Base-by-base conservation (phyloP, 106 monocot species). In the Narthecium ossifragum region DNA sequence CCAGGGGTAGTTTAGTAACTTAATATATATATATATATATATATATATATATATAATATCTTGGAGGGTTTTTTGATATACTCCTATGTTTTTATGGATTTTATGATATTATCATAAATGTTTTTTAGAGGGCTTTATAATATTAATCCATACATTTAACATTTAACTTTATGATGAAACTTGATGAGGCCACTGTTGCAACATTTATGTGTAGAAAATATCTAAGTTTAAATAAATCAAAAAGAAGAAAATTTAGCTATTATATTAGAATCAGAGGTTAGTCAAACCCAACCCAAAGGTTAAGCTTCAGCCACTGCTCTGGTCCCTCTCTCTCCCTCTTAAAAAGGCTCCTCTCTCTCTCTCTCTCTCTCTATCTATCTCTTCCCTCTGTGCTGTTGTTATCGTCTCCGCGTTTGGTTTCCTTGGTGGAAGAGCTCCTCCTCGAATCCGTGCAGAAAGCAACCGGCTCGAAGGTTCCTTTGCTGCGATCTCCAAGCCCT, bases 361-460 rank as follows among this genome's bases (percentile, higher is more conserved):
- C 43, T 17, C 14, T 43, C 10, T 13, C 10, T 17, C 18, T 18
- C 43, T n/a, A n/a, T n/a, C 43, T 17, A 43, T 43, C 10, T 13
- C 10, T 17, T 43, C 43, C 43, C 43, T 18, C 17, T 43, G 43
- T 18, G 14, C 43, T 43, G 14, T 43, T 43, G 43, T 43, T 43
- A 43, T 43, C 43, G 14, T 43, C 43, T 43, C 43, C 43, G 43
- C 43, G 17, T 43, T n/a, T n/a, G n/a, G n/a, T n/a, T n/a, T n/a
- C n/a, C n/a, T n/a, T n/a, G n/a, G n/a, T n/a, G n/a, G n/a, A n/a
- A n/a, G n/a, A n/a, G 43, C 43, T 43, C 11, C 43, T 13, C 9
- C 43, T 18, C 43, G 11, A 43, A 43, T 43, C 18, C 43, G 43
- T 43, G 43, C 43, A 7, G 43, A 43, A 43, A 43, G 43, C 2